Evolutionary conservation across 2,329 filamentous ascomycete species (phyloP).

Genomic region (Colletotrichum caudatum): DNA sequence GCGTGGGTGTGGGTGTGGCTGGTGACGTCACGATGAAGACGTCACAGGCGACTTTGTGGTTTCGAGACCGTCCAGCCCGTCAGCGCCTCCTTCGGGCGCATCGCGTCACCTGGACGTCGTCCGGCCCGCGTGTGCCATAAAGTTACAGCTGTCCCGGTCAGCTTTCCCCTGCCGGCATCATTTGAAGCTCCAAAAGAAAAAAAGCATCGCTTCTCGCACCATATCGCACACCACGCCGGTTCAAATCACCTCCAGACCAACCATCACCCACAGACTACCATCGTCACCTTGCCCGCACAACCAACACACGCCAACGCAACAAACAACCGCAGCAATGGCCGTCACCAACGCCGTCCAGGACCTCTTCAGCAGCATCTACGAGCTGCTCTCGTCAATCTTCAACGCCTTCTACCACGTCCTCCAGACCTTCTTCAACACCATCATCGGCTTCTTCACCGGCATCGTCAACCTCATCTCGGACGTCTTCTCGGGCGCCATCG

Average conservation of each 20-base stretch:
- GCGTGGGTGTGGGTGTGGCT: conserved; percentile 35
- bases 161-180: no score
- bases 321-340: conserved; percentile 47
- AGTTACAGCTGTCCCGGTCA: not conserved
- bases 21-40: conserved; percentile 42
- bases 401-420: conserved; percentile 51
- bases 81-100: conserved; percentile 20
- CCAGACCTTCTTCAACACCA: conserved; percentile 49
- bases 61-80: conserved; percentile 8
- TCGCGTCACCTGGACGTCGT: conserved; percentile 32
- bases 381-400: conserved; percentile 55
- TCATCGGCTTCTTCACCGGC: conserved; percentile 53
- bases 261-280: no score
- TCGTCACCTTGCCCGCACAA: no score
- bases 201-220: not conserved
- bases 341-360: conserved; percentile 53
- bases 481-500: conserved; percentile 51
- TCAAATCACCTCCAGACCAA: no score
- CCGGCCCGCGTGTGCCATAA: conserved; percentile 27
- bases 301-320: not conserved
- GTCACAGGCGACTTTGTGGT: conserved; percentile 19
- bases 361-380: conserved; percentile 57
- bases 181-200: not conserved
- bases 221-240: not conserved
- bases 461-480: conserved; percentile 53